phyloP scores from a whole-genome alignment of 2,329 filamentous ascomycete genomes.

The Pyrenochaeta sp. region DNA sequence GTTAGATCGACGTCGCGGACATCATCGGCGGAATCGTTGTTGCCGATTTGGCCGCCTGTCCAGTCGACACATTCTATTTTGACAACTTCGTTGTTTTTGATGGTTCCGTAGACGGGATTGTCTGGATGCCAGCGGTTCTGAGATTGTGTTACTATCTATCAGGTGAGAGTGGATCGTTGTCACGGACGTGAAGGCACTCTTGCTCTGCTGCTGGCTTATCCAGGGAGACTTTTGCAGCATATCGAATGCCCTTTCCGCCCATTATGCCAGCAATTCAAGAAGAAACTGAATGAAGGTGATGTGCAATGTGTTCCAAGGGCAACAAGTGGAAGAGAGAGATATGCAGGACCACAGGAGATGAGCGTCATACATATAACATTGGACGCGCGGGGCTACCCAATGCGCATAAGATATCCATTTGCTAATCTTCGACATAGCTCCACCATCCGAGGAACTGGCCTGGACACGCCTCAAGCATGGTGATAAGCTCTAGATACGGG shows the following conservation, averaged over 20 bases:
- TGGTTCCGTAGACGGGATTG: slow-evolving; percentile 73
- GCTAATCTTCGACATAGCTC: slow-evolving; percentile 27
- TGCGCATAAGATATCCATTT: slow-evolving; percentile 20
- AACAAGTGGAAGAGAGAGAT: not conserved
- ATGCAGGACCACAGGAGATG: slow-evolving; percentile 5
- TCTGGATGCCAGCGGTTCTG: slow-evolving; percentile 95
- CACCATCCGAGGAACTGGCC: slow-evolving; percentile 19
- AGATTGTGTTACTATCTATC: too few species aligned
- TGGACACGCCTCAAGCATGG: slow-evolving; percentile 12
- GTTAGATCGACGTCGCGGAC: slow-evolving; percentile 85
- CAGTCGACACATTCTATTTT: slow-evolving; percentile 94
- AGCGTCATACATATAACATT: slow-evolving; percentile 20
- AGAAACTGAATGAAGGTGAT: too few species aligned
- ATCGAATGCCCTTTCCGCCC: slow-evolving; percentile 68
- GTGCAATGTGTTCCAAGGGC: not conserved
- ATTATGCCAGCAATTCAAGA: slow-evolving; percentile 44
- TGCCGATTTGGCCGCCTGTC: slow-evolving; percentile 77
- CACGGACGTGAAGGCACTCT: slow-evolving; percentile 70
- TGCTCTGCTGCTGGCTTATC: slow-evolving; percentile 76
- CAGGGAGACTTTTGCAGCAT: slow-evolving; percentile 75
- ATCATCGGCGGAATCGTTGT: slow-evolving; percentile 91
- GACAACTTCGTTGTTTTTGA: slow-evolving; percentile 84
- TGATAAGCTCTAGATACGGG: slow-evolving; percentile 46
- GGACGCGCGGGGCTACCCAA: slow-evolving; percentile 32
- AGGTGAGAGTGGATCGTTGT: not conserved